phyloP scores from a whole-genome alignment of 768 basidiomycete species.

The Lactarius sp. region DNA sequence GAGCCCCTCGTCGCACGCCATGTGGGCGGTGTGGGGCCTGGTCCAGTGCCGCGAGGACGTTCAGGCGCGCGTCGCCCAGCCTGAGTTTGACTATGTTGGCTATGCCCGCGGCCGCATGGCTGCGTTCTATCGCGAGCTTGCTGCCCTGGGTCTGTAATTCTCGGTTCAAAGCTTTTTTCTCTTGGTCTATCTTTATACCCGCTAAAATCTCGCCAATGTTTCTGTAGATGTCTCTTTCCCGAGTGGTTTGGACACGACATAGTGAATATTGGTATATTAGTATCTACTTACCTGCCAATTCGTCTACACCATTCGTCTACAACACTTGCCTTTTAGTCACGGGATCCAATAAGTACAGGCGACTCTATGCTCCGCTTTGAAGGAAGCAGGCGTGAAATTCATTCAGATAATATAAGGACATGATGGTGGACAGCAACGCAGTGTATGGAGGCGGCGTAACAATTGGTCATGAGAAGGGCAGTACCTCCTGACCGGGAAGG shows the following conservation, averaged over 20 bases:
- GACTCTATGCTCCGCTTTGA: background rate
- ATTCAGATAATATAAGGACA: conserved; percentile 35
- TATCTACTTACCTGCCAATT: background rate
- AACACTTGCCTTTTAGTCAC: background rate
- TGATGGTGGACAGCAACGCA: conserved; percentile 26
- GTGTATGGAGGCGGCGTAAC: conserved; percentile 23
- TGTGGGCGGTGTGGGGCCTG: conserved; percentile 95
- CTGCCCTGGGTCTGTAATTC: conserved; percentile 37
- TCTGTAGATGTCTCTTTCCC: background rate
- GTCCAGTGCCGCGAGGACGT: conserved; percentile 81
- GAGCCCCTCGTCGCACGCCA: conserved; percentile 86
- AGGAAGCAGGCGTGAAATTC: conserved; percentile 9
- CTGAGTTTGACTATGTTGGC: conserved; percentile 86
- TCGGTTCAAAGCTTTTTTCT: background rate
- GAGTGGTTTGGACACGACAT: background rate
- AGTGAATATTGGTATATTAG: background rate
- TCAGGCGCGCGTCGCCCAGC: conserved; percentile 49
- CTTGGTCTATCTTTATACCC: background rate
- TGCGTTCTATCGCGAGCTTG: conserved; percentile 54
- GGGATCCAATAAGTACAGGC: background rate
- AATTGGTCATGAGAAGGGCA: conserved; percentile 26
- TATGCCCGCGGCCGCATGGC: conserved; percentile 71
- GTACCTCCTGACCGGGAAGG: conserved; percentile 25
- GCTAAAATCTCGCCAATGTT: background rate
- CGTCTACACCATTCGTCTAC: background rate